Evolutionary conservation across 2,329 filamentous ascomycete genomes (phyloP), one percentile per base, ranked within the genome.

Genomic region (Paramyrothecium sp.): DNA sequence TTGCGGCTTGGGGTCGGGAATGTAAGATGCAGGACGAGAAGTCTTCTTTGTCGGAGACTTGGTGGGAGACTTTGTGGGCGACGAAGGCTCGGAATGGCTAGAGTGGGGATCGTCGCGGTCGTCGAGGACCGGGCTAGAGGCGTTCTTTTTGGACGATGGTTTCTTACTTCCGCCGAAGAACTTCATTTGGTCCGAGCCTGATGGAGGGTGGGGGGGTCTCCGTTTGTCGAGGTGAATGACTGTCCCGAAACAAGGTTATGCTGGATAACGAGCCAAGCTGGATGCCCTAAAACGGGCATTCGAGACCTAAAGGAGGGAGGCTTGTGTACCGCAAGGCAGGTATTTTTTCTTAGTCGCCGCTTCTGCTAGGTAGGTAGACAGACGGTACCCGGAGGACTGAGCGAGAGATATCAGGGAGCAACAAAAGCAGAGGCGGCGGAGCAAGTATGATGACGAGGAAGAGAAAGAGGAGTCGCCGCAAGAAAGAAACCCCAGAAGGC

Each of bases 161-260:
- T 80, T 81, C 73, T 75, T 75, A 64, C 65, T 71, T 60, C 67
- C 69, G 63, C 69, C 71, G 70, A 82, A 82, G 77, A 81, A 77
- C 78, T 81, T 82, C 80, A 82, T 82, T 77, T 72, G 71, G 67
- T 58, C 62, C 61, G 64, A 59, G 58, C 60, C 34, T 60, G 38
- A 56, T 54, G 56, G 54, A 60, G 53, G 56, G 53, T 51, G 51
- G 53, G 54, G 56, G 55, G 44, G 55, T 23, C 52, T 48, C 47
- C 49, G 49, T 55, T 56, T 50, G 49, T 38, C 30, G 60, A 65
- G 13, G 38, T 44, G 58, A 63, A 67, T 60, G 61, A 60, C 63
- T 69, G 63, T 73, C 71, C 71, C 71, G 72, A 66, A 69, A 73
- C 67, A 73, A 73, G 71, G 67, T 71, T 75, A 75, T 74, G 69